Evolutionary conservation across 441 rosid species (phyloP).

Genomic region (Flueggea neowawraea): DNA sequence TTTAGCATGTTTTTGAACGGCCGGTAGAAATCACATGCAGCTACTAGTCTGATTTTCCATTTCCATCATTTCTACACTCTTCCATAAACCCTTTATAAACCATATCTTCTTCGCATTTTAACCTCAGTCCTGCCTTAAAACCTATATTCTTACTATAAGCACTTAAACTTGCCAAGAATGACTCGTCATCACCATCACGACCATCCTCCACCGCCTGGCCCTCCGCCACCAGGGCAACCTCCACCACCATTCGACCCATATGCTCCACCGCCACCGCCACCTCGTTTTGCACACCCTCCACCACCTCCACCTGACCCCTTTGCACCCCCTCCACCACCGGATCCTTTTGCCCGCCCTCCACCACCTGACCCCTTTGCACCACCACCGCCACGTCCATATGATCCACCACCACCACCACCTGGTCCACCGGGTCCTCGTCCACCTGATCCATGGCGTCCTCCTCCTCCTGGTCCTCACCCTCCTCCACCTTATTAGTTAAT

Average conservation of each 20-base stretch:
- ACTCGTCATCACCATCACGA: not conserved
- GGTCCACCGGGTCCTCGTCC: constrained; percentile 17
- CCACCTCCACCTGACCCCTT: not conserved
- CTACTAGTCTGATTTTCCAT: too few relatives aligned
- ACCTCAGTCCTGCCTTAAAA: too few relatives aligned
- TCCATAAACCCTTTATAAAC: not conserved
- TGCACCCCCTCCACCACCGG: constrained; percentile 1
- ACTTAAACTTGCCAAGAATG: too few relatives aligned
- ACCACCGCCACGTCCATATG: constrained; percentile 18
- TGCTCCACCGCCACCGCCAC: constrained; percentile 5
- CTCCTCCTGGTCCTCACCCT: constrained; percentile 7
- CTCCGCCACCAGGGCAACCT: constrained; percentile 1
- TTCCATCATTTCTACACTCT: too few relatives aligned
- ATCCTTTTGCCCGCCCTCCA: constrained; percentile 6
- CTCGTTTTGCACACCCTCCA: not conserved
- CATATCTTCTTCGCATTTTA: not conserved
- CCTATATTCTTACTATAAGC: not conserved
- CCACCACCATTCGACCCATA: constrained; percentile 1
- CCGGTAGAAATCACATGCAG: too few relatives aligned
- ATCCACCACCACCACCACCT: constrained; percentile 17
- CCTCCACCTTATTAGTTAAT: constrained; percentile 13
- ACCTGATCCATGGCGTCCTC: not conserved
- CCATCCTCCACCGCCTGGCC: constrained; percentile 3
- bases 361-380: constrained; percentile 11
- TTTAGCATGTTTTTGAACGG: too few relatives aligned